phyloP scores from a whole-genome alignment of 208 protist species.

The Leishmania tarentolae region DNA sequence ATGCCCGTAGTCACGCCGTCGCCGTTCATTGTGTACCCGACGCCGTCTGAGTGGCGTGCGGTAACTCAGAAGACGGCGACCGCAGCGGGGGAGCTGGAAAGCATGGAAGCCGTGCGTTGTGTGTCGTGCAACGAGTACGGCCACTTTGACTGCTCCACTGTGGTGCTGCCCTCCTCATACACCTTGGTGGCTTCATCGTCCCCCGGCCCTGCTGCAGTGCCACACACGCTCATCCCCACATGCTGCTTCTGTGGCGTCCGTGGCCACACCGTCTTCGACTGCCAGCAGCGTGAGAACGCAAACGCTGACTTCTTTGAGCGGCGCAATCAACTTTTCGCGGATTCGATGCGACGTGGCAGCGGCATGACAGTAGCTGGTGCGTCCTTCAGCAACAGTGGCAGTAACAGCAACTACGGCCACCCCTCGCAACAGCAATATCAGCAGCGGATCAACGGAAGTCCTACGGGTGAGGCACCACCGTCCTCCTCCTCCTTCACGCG shows the following conservation, averaged over 20 bases:
- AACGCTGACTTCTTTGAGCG: slow-evolving; percentile 59
- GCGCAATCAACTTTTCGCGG: slow-evolving; percentile 26
- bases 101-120: slow-evolving; percentile 62
- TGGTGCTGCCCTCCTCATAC: slow-evolving; percentile 1
- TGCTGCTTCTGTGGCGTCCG: slow-evolving; percentile 70
- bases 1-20: slow-evolving; percentile 35
- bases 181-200: slow-evolving; percentile 4
- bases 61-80: slow-evolving; percentile 11
- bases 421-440: slow-evolving; percentile 22
- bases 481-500: slow-evolving; percentile 2
- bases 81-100: slow-evolving; percentile 19
- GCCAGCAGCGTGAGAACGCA: slow-evolving; percentile 38
- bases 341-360: not conserved
- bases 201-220: slow-evolving; percentile 12
- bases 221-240: slow-evolving; percentile 17
- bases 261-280: slow-evolving; percentile 76
- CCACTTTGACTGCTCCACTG: slow-evolving; percentile 68
- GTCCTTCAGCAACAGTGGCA: slow-evolving; percentile 12
- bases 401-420: not conserved
- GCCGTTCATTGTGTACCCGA: slow-evolving; percentile 49
- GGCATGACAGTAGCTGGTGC: not conserved
- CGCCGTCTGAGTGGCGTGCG: slow-evolving; percentile 18
- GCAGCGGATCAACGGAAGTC: slow-evolving; percentile 1
- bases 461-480: not conserved
- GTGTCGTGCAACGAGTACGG: slow-evolving; percentile 57